Base-by-base conservation (phyloP, 2,329 filamentous ascomycete species). In the Monosporascus sp. region DNA sequence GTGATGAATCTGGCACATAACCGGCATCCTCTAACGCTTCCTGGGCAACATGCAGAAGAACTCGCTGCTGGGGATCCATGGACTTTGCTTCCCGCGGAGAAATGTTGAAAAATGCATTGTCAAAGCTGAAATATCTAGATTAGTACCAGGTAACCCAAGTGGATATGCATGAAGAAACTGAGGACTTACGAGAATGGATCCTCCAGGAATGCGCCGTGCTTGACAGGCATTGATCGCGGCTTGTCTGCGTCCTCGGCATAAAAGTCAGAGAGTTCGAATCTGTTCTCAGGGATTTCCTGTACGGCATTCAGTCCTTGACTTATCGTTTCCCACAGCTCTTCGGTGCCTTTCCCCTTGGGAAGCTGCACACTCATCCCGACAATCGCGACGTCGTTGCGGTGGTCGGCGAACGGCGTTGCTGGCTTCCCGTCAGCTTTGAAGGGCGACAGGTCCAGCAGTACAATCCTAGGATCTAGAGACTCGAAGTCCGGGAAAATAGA, bases 71-170 rank as follows among this genome's bases (percentile, higher is more conserved):
- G 19, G 53, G 53, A 50, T 55, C 53, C 38, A 55, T 53, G 17
- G 53, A 55, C 19, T 24, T 38, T 17, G 56, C 58, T 51, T 60
- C 56, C 3, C 56, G 55, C 5, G 56, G 58, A 11, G 58, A 60
- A 19, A 60, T 60, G n/a, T 57, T 53, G 52, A 60, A 58, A 19
- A 57, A 50, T 7, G 54, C 48, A 37, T 55, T 54, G 35, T 58
- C 58, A 22, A 60, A 60, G 14, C 24, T 26, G 24, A 3, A 26
- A 26, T 26, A 6, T 26, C 24, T 26, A 26, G 24, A 26, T 26
- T 26, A 26, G 24, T 26, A 26, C 24, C 24, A 26, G 24, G 24
- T 26, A 26, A 26, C 24, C 24, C 24, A 26, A 26, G 24, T 26
- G 24, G 24, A 26, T 26, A 26, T 26, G 24, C 24, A 26, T 26